These are phyloP conservation scores for Fusarium nygamai DNA, from an alignment of 2,329 filamentous ascomycete genomes.

Conservation along the genomic window DNA sequence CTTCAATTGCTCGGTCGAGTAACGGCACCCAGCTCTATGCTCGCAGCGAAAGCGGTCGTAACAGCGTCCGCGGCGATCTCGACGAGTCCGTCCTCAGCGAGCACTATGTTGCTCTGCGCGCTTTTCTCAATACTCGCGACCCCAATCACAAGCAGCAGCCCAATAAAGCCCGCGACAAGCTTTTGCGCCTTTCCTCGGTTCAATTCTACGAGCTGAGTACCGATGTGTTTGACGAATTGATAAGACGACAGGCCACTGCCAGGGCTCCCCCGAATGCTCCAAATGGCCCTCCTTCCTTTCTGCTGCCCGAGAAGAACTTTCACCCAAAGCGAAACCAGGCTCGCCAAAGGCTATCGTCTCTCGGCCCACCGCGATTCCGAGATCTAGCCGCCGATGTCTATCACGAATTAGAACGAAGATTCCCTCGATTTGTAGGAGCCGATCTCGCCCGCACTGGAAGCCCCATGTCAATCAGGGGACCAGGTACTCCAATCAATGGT, in stretches of 20 bases:
- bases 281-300: conserved; percentile 71
- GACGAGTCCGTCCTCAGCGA: conserved; percentile 73
- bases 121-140: conserved; percentile 80
- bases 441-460: conserved; percentile 77
- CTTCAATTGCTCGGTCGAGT: conserved; percentile 86
- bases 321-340: conserved; percentile 98
- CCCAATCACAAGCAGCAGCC: conserved; percentile 78
- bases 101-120: conserved; percentile 83
- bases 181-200: conserved; percentile 86
- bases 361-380: conserved; percentile 86
- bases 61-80: conserved; percentile 66
- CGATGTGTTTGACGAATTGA: conserved; percentile 94
- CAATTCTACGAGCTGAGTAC: conserved; percentile 98
- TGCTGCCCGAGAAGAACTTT: conserved; percentile 87
- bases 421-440: conserved; percentile 78
- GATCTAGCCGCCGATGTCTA: conserved; percentile 96
- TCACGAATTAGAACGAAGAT: conserved; percentile 90
- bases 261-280: conserved; percentile 63
- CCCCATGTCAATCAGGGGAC: conserved; percentile 70
- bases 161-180: conserved; percentile 93
- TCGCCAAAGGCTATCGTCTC: conserved; percentile 91
- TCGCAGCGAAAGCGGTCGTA: conserved; percentile 69
- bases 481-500: conserved; percentile 72
- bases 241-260: conserved; percentile 80
- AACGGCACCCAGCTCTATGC: conserved; percentile 78